Percentiles rank a stretch among this genome's conserved stretches.
These are phyloP conservation scores for Pestalotiopsis fici DNA, from an alignment of 2,329 filamentous ascomycete genomes.

Conservation along the genomic window DNA sequence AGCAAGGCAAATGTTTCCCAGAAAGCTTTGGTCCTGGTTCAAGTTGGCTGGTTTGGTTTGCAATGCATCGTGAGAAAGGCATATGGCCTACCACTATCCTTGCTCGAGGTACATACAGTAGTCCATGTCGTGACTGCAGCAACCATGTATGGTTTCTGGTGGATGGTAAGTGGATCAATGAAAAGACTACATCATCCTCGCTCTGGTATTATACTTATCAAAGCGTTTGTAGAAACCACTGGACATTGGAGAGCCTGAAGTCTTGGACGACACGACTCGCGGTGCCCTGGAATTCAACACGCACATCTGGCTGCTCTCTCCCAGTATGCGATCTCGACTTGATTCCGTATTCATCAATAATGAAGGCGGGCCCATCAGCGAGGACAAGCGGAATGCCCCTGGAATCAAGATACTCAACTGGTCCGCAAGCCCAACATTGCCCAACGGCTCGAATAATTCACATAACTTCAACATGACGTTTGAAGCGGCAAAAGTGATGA, in stretches of 20 bases:
- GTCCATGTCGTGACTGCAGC: not conserved
- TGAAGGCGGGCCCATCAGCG: not conserved
- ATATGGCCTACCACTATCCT: not conserved
- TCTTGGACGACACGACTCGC: not conserved
- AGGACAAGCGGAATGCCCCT: not conserved
- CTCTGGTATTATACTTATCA: not conserved
- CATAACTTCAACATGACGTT: not conserved
- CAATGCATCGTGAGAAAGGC: not conserved
- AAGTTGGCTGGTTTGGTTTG: not conserved
- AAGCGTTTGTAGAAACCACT: not conserved
- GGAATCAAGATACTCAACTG: not conserved
- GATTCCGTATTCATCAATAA: not conserved
- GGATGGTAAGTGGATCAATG: not conserved
- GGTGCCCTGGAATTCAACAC: not conserved
- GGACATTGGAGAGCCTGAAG: not conserved
- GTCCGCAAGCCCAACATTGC: not conserved
- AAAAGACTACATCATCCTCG: not conserved
- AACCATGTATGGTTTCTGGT: not conserved
- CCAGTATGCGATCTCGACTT: fast-evolving
- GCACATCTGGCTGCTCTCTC: not conserved
- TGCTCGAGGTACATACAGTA: not conserved
- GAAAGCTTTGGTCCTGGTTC: not conserved
- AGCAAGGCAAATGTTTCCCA: not conserved
- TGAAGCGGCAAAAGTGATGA: not conserved
- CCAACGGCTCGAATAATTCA: not conserved